These are phyloP conservation scores for Amanita subjunquillea DNA, from an alignment of 768 basidiomycete genomes.

Conservation along the genomic window DNA sequence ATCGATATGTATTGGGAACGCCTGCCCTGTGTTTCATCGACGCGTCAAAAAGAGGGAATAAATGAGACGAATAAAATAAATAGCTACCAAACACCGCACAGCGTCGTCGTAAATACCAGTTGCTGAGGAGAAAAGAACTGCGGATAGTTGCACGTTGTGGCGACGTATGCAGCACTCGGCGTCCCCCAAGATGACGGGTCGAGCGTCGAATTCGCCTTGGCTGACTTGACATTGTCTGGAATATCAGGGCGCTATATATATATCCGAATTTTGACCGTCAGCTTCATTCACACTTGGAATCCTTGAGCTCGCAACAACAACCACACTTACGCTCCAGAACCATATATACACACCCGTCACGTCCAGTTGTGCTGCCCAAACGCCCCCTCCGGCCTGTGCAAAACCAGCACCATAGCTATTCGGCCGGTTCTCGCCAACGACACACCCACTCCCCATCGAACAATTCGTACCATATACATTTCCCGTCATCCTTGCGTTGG, in stretches of 20 bases:
- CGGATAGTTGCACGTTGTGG: constrained; percentile 39
- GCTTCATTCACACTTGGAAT: background rate
- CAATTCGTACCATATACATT: constrained; percentile 45
- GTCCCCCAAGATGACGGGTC: constrained; percentile 39
- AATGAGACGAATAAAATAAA: background rate
- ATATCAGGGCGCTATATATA: constrained; percentile 29
- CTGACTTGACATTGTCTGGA: constrained; percentile 23
- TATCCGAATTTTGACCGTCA: background rate
- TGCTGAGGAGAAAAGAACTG: constrained; percentile 54
- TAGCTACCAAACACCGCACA: constrained; percentile 39
- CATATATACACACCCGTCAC: constrained; percentile 28
- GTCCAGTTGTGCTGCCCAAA: constrained; percentile 69
- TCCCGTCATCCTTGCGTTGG: constrained; percentile 34
- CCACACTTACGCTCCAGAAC: constrained; percentile 32
- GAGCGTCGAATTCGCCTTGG: constrained; percentile 25
- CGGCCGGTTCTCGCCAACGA: constrained; percentile 45
- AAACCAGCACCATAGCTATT: constrained; percentile 63
- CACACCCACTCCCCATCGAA: constrained; percentile 52
- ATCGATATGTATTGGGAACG: constrained; percentile 26
- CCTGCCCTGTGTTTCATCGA: constrained; percentile 26
- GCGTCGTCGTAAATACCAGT: constrained; percentile 59
- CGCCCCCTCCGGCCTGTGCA: constrained; percentile 60
- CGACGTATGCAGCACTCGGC: constrained; percentile 58
- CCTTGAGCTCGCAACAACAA: background rate
- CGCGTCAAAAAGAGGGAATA: background rate